Percentiles rank a stretch among this genome's conserved stretches.
phyloP scores from a whole-genome alignment of 139 green algal species.

The Picochlorum sp. region DNA sequence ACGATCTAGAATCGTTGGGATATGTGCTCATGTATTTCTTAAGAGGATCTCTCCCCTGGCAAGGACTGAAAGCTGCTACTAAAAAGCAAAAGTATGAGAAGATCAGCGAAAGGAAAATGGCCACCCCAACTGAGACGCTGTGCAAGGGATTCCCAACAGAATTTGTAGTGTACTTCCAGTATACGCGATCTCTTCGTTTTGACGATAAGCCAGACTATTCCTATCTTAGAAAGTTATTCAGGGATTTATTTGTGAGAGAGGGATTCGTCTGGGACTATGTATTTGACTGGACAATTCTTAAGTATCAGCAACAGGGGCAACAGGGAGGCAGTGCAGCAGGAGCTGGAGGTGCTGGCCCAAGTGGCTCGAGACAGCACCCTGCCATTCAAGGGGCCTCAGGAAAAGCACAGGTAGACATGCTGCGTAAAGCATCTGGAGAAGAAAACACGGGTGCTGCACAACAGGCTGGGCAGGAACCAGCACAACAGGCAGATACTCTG shows the following conservation, averaged over 20 bases:
- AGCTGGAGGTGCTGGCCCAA: neutral
- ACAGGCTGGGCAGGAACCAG: neutral
- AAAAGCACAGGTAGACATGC: neutral
- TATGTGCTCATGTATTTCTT: slow-evolving; percentile 99
- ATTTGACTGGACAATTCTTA: slow-evolving; percentile 99
- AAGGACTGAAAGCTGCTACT: slow-evolving; percentile 93
- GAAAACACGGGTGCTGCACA: neutral
- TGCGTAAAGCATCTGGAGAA: neutral
- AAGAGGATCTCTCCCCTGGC: slow-evolving; percentile 90
- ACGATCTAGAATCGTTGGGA: slow-evolving; percentile 91
- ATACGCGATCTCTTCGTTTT: slow-evolving; percentile 91
- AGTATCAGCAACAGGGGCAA: slow-evolving; percentile 68
- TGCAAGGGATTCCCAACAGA: slow-evolving; percentile 95
- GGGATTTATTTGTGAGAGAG: slow-evolving; percentile 96
- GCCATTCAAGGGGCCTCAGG: no score
- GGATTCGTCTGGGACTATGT: slow-evolving; percentile 99
- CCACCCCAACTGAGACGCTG: slow-evolving; percentile 91
- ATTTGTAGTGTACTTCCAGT: slow-evolving; percentile 97
- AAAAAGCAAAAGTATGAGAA: slow-evolving; percentile 99
- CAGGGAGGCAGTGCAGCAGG: neutral
- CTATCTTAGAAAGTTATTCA: slow-evolving; percentile 96
- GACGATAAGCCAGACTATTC: slow-evolving; percentile 99
- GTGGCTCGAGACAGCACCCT: neutral
- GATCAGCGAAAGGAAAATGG: slow-evolving; percentile 99
- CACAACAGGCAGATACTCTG: slow-evolving; percentile 6